Percentiles rank a stretch among this genome's conserved stretches.
phyloP scores from a whole-genome alignment of 2,329 filamentous ascomycete genomes.

The Diaporthe vexans region DNA sequence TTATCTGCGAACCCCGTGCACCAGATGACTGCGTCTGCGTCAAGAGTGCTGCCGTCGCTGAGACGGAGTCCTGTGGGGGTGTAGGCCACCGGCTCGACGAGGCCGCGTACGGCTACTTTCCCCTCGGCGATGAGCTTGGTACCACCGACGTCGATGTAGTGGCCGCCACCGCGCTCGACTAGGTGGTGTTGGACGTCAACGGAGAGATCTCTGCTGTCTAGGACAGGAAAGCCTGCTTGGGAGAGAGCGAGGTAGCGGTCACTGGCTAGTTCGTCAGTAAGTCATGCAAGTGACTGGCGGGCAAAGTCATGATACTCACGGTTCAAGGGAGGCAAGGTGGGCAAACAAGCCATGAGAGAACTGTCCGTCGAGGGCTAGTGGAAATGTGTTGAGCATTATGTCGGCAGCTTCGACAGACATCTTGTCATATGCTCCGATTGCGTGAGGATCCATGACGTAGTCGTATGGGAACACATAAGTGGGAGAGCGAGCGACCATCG shows the following conservation, averaged over 20 bases:
- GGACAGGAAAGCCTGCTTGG: slow-evolving; percentile 53
- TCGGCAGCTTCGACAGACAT: slow-evolving; percentile 45
- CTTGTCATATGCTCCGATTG: not conserved
- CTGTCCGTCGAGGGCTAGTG: slow-evolving; percentile 45
- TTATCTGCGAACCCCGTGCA: slow-evolving; percentile 55
- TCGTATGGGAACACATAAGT: slow-evolving; percentile 52
- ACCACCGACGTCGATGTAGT: slow-evolving; percentile 56
- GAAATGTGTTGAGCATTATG: slow-evolving; percentile 42
- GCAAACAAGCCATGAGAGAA: slow-evolving; percentile 45
- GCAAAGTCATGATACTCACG: slow-evolving; percentile 24
- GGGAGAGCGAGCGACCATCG: slow-evolving; percentile 53
- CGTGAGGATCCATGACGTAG: slow-evolving; percentile 46
- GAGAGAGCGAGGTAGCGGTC: slow-evolving; percentile 52
- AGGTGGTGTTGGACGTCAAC: slow-evolving; percentile 49
- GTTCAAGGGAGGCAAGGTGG: slow-evolving; percentile 48
- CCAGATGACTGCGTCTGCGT: slow-evolving; percentile 56
- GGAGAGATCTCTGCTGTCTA: slow-evolving; percentile 49
- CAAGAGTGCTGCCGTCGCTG: slow-evolving; percentile 51
- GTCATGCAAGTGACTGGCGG: not conserved
- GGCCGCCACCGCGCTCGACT: slow-evolving; percentile 54
- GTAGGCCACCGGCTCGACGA: slow-evolving; percentile 50
- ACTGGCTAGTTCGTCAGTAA: not conserved
- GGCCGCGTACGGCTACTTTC: slow-evolving; percentile 49
- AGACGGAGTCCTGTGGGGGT: slow-evolving; percentile 51
- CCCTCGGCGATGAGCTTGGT: slow-evolving; percentile 51